Conservation (phyloP, 2,329 filamentous ascomycete species). For the Fusarium sp. region DNA sequence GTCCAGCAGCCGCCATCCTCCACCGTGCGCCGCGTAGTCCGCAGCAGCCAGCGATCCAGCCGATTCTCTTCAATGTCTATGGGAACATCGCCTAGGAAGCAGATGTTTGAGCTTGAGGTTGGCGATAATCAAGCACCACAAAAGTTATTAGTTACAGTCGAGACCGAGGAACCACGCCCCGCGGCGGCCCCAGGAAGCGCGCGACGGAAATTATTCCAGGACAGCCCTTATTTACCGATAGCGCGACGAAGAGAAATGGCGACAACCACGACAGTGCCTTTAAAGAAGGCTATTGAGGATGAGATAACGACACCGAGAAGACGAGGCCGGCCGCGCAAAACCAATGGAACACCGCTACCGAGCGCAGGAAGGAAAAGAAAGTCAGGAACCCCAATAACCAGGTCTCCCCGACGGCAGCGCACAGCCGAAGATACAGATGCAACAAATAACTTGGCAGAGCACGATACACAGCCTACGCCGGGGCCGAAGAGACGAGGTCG, state of each 20-base stretch:
- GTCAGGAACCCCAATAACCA: constrained; percentile 57
- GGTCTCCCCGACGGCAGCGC: constrained; percentile 51
- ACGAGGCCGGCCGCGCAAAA: constrained; percentile 60
- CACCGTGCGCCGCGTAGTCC: constrained; percentile 55
- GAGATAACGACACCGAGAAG: constrained; percentile 52
- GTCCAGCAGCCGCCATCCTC: constrained; percentile 51
- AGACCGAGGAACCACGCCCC: constrained; percentile 57
- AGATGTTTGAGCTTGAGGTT: constrained; percentile 67
- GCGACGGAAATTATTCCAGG: constrained; percentile 57
- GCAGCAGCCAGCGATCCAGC: constrained; percentile 57
- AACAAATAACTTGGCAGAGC: constrained; percentile 40
- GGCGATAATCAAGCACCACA: constrained; percentile 62
- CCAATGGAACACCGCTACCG: constrained; percentile 64
- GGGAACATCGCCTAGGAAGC: constrained; percentile 62
- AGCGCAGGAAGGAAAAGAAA: constrained; percentile 57
- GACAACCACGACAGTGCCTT: constrained; percentile 63
- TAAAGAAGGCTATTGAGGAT: constrained; percentile 57
- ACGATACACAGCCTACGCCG: constrained; percentile 48
- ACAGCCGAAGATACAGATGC: constrained; percentile 45
- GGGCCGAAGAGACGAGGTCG: constrained; percentile 47
- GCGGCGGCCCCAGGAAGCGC: constrained; percentile 50
- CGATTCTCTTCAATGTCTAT: constrained; percentile 51
- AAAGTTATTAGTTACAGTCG: constrained; percentile 65
- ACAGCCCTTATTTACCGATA: constrained; percentile 53
- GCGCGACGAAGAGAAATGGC: constrained; percentile 52